Evolutionary conservation across 306 rosid genomes (phyloP).

Genomic region (Sophora flavescens): DNA sequence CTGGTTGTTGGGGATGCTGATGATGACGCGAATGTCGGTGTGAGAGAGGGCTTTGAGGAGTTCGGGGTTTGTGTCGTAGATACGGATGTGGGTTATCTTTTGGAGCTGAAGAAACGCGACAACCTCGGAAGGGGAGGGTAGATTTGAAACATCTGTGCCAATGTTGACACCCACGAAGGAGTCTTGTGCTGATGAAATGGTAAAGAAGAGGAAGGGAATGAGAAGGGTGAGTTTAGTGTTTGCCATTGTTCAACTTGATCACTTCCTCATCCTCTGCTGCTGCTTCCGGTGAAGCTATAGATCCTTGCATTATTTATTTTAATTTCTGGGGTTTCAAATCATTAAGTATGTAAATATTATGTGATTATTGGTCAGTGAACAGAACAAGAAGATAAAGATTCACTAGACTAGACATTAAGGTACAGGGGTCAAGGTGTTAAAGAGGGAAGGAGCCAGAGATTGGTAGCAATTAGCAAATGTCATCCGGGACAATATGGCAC

Average conservation of each 20-base stretch:
- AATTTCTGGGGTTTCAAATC: neutral
- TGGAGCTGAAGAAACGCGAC: slow-evolving; percentile 74
- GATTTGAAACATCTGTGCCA: slow-evolving; percentile 80
- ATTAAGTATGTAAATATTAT: neutral
- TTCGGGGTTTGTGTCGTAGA: slow-evolving; percentile 85
- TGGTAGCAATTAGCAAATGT: neutral
- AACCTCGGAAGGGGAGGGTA: slow-evolving; percentile 57
- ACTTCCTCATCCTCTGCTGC: slow-evolving; percentile 69
- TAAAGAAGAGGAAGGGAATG: slow-evolving; percentile 34
- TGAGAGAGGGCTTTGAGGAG: slow-evolving; percentile 71
- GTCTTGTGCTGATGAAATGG: slow-evolving; percentile 43
- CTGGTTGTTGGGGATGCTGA: slow-evolving; percentile 90
- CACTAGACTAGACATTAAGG: neutral
- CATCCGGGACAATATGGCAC: too few relatives aligned
- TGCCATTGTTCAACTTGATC: slow-evolving; percentile 73
- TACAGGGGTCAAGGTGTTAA: neutral
- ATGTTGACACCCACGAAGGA: slow-evolving; percentile 86
- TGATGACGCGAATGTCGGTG: slow-evolving; percentile 73
- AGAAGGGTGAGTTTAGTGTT: slow-evolving; percentile 48
- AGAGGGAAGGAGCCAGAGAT: neutral
- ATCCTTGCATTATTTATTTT: slow-evolving; percentile 81
- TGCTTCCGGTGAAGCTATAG: slow-evolving; percentile 36
- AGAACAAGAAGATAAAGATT: neutral
- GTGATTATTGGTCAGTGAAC: neutral
- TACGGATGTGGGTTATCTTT: slow-evolving; percentile 73